Base-by-base conservation (phyloP, 106 monocot genomes). In the Agapanthus africanus region DNA sequence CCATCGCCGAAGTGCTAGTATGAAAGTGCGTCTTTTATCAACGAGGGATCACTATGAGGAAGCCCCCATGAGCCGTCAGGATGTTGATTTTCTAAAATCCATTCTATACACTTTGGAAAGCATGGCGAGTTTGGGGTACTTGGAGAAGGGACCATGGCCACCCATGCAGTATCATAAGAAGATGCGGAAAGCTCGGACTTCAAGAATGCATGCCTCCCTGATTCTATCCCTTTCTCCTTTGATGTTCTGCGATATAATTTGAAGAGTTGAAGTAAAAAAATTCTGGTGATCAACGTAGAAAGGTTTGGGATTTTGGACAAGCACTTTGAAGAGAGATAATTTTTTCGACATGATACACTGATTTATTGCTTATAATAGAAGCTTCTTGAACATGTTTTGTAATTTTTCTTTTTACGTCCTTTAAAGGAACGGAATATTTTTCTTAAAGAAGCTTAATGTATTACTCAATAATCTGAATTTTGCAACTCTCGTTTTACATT, bases 91-190 rank as follows among this genome's bases (percentile, higher is more conserved):
- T 84, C 76, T 49, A 90, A 34, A 63, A 99, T 83, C 97, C 92
- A 99, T 19, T 99, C 75, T 38, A 99, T 11, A 63, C 86, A 92
- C 31, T 86, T 63, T 28, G 88, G 92, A 59, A 99, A 99, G 78
- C 74, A 92, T 71, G 97, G 92, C 73, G 26, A n/a, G 36, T 73
- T 21, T 47, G 66, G 63, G 47, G 73, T 85, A 15, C 41, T 66
- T 30, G 72, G 75, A 40, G 84, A 80, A 22, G 92, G n/a, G 16
- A 99, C 97, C 91, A 99, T 92, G 4, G 97, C 89, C 11, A 92
- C 83, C 89, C 97, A 99, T 65, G 97, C 92, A 27, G 88, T 92
- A 54, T 92, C 92, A 71, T 87, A 99, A 30, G 84, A 69, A 65
- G 97, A 99, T 49, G 63, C 71, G 11, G 82, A 77, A 28, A 76